Conservation (phyloP, 2,329 filamentous ascomycete genomes). For the Amauroascus verrucosus region DNA sequence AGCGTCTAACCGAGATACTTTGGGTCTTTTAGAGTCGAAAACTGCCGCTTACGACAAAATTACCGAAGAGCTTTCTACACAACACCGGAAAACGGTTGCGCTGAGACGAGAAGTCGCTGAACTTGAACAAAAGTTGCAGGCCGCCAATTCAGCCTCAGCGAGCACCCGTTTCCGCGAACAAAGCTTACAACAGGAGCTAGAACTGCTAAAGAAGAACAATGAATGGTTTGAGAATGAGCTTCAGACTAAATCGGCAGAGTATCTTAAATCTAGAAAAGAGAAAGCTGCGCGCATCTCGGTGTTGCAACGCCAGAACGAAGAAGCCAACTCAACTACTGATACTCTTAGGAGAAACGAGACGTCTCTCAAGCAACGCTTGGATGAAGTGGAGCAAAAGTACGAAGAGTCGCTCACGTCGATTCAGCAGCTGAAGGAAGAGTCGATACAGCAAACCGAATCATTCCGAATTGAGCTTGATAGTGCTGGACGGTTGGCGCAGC, state of each 20-base stretch:
- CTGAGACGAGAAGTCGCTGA: constrained; percentile 71
- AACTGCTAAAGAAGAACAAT: constrained; percentile 75
- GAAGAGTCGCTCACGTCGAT: constrained; percentile 74
- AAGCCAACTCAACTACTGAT: constrained; percentile 66
- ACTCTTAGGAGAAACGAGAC: constrained; percentile 69
- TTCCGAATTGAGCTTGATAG: constrained; percentile 80
- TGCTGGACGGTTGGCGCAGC: constrained; percentile 66
- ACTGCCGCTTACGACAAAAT: constrained; percentile 76
- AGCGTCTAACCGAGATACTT: constrained; percentile 80
- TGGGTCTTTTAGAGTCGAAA: constrained; percentile 83
- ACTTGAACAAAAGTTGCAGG: constrained; percentile 74
- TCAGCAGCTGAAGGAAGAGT: constrained; percentile 75
- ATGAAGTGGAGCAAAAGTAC: constrained; percentile 74
- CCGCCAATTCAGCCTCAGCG: constrained; percentile 66
- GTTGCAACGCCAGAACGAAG: constrained; percentile 79
- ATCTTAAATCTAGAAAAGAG: constrained; percentile 85
- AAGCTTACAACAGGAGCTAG: constrained; percentile 78
- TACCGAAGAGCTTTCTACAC: constrained; percentile 72
- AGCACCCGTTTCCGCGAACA: constrained; percentile 86
- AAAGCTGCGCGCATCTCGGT: constrained; percentile 83
- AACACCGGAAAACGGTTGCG: constrained; percentile 79
- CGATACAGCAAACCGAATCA: constrained; percentile 70
- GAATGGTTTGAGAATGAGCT: constrained; percentile 91
- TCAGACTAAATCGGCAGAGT: constrained; percentile 78
- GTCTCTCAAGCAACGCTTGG: constrained; percentile 66